Evolutionary conservation across 176 grass and related monocot species (phyloP).

Genomic region (Rhynchospora breviuscula): DNA sequence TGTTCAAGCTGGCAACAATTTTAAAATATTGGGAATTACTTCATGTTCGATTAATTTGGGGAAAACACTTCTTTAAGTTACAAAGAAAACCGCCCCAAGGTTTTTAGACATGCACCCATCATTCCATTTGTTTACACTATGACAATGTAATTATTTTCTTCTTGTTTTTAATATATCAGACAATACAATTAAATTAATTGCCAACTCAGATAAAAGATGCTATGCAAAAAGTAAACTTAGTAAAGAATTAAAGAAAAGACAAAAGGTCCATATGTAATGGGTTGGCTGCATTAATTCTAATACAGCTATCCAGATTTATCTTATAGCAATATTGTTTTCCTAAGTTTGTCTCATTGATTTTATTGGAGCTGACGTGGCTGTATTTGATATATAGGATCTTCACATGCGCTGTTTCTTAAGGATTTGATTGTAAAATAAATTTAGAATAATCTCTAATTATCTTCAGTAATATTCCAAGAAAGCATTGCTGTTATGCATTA

Average conservation of each 20-base stretch:
- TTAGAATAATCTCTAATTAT: background rate
- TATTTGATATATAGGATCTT: background rate
- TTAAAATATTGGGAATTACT: background rate
- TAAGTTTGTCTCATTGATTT: background rate
- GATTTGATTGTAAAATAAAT: background rate
- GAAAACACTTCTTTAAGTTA: background rate
- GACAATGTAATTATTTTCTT: background rate
- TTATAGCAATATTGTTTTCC: background rate
- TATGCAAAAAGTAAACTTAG: background rate
- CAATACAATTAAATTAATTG: constrained; percentile 1
- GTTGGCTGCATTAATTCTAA: background rate
- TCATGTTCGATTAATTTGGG: background rate
- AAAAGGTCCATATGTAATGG: background rate
- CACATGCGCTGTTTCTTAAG: background rate
- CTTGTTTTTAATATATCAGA: background rate
- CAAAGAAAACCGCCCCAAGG: background rate
- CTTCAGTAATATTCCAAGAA: background rate
- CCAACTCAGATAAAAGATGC: background rate
- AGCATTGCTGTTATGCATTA: background rate
- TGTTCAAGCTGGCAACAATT: background rate
- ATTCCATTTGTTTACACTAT: background rate
- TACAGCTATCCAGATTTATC: background rate
- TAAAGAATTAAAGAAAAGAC: background rate
- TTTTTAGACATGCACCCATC: background rate
- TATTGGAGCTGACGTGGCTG: background rate